Percentiles rank a stretch among this genome's conserved stretches.
Conservation (phyloP, 176 grass and related monocot genomes). For the Metroxylon sagu region DNA sequence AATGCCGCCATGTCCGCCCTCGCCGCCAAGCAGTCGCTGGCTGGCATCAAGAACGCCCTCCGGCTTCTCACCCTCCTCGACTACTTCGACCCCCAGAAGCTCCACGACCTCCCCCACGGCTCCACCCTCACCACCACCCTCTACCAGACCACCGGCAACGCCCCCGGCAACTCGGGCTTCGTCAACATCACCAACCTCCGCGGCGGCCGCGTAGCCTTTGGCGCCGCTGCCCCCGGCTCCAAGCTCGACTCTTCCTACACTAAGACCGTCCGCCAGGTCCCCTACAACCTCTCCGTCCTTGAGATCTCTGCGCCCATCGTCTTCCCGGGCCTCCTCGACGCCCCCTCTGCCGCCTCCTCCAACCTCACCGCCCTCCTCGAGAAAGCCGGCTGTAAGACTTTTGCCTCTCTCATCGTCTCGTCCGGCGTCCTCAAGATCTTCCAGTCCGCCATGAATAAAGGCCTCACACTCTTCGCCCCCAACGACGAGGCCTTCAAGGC, state of each 20-base stretch:
- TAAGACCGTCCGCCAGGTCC: slow-evolving; percentile 63
- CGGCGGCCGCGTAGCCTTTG: slow-evolving; percentile 78
- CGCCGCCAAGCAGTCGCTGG: slow-evolving; percentile 60
- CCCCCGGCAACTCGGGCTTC: slow-evolving; percentile 66
- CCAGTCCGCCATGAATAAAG: slow-evolving; percentile 85
- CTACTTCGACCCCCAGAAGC: slow-evolving; percentile 90
- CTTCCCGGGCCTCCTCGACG: slow-evolving; percentile 65
- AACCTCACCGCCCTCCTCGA: slow-evolving; percentile 84
- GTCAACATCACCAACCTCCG: slow-evolving; percentile 97
- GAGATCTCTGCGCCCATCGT: slow-evolving; percentile 77
- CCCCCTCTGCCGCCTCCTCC: slow-evolving; percentile 36
- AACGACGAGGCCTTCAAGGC: slow-evolving; percentile 92
- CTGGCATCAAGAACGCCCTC: slow-evolving; percentile 80
- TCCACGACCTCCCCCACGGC: slow-evolving; percentile 63
- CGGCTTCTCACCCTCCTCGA: slow-evolving; percentile 86
- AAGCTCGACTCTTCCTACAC: slow-evolving; percentile 67
- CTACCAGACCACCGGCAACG: slow-evolving; percentile 91
- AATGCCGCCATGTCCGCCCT: slow-evolving; percentile 82
- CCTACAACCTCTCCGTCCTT: slow-evolving; percentile 88
- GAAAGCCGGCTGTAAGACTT: slow-evolving; percentile 93
- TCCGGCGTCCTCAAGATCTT: slow-evolving; percentile 83
- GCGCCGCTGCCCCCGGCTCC: slow-evolving; percentile 61
- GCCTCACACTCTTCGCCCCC: slow-evolving; percentile 76
- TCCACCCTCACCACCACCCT: slow-evolving; percentile 79
- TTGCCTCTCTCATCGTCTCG: slow-evolving; percentile 50